Base-by-base conservation (phyloP, 2,329 filamentous ascomycete genomes). In the Teratosphaeriaceae sp. region DNA sequence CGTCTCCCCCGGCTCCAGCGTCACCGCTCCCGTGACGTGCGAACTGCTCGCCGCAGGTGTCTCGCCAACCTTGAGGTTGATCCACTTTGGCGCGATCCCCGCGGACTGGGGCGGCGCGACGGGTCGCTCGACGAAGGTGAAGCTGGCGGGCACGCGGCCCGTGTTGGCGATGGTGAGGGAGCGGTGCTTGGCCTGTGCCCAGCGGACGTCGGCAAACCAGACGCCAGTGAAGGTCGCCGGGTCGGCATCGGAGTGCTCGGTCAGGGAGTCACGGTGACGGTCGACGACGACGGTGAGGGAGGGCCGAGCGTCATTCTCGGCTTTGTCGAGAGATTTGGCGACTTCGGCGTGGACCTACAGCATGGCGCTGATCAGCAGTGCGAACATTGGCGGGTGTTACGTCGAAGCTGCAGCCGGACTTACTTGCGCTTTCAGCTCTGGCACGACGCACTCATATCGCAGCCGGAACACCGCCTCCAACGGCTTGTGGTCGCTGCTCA, bases 401-500 rank as follows among this genome's bases (percentile, higher is more conserved):
- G n/a, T n/a, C n/a, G n/a, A n/a, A 5, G 7, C 13, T 9, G 4
- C 11, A 18, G 19, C 5, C 22, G 9, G 22, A 26, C 35, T 38
- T 0, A 97, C 73, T 49, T 80, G 83, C 1, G 87, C 79, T 61
- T 94, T 96, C 20, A 95, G 69, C 21, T 90, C 82, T 0, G 88
- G 85, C 0, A 94, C 80, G 1, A 95, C 85, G 0, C 86, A 84
- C 49, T 96, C 86, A 59, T 92, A 96, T 34, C 84, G 82, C 6
- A 98, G 66, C 0, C 78, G 83, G 59, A 97, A 97, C 1, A 89
- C 71, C 1, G 88, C 87, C 45, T 82, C 79, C 2, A 98, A 69
- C 0, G 92, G 94, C 62, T 98, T 98, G 65, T 98, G 92, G 56
- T 98, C 92, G 0, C 90, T 97, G 1, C 90, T 95, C 13, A 86